Base-by-base conservation (phyloP, 2,329 filamentous ascomycete genomes). In the Penicillium thymicola region DNA sequence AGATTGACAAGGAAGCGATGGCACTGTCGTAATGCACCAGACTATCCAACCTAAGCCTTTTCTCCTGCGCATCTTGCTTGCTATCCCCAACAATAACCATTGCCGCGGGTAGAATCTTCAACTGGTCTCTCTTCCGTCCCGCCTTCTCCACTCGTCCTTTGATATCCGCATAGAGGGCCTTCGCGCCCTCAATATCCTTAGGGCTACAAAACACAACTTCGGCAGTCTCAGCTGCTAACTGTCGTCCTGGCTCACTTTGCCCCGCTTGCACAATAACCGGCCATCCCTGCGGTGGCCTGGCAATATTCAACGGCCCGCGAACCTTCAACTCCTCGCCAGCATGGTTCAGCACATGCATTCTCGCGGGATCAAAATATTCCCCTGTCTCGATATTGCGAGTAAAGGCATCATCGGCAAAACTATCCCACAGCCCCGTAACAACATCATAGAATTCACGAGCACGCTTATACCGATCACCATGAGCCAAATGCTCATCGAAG, bases 251-350 rank as follows among this genome's bases (percentile, higher is more conserved):
- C 51, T 82, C 80, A 0, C 78, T 81, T 62, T 82, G 79, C 0
- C 81, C 81, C 2, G 80, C 81, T 54, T 83, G 81, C 1, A 82
- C 78, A 57, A 83, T 82, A 0, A 83, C 81, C 0, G 81, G 81
- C 79, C 80, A 82, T 0, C 81, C 81, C 59, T 83, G 81, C 1
- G 80, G 75, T 0, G 81, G 79, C 0, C 81, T 70, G 0, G 79
- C 80, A 51, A 83, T 82, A 54, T 82, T 82, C 51, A 83, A 60
- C 4, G 81, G 81, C 0, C 79, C 79, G 3, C 72, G 70, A 1
- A 82, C 79, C 50, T 76, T 71, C 27, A 82, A 67, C 30, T 77
- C 72, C 4, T 79, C 75, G 0, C 81, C 81, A 32, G 72, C 70
- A 65, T 84, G 81, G 59, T 83, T 74, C 18, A 84, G 67, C 0